phyloP scores from a whole-genome alignment of 257 asterid genomes.

The Fraxinus anomala region DNA sequence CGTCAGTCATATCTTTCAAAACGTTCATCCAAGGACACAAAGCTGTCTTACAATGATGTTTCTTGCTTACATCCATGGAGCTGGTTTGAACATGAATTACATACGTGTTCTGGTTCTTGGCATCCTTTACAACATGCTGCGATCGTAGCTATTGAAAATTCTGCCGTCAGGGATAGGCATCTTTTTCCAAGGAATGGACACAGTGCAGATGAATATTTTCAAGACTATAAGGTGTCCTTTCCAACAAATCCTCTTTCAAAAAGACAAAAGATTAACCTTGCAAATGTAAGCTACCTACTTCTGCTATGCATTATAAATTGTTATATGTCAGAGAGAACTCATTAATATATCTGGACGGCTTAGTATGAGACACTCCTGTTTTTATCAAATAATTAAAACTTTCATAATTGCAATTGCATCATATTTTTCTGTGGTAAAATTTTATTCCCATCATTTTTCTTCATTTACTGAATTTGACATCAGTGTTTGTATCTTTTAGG shows the following conservation, averaged over 20 bases:
- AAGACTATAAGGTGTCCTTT: slow-evolving; percentile 35
- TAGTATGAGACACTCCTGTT: too few relatives aligned
- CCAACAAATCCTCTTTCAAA: slow-evolving; percentile 49
- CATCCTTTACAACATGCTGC: slow-evolving; percentile 92
- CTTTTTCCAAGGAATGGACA: slow-evolving; percentile 51
- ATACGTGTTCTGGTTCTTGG: slow-evolving; percentile 42
- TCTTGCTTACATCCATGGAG: slow-evolving; percentile 76
- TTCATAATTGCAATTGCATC: too few relatives aligned
- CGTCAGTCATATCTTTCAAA: slow-evolving; percentile 19
- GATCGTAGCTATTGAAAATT: slow-evolving; percentile 66
- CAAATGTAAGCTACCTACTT: slow-evolving; percentile 8
- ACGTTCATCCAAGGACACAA: slow-evolving; percentile 27
- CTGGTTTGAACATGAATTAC: slow-evolving; percentile 55
- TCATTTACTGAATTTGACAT: too few relatives aligned
- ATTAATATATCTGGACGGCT: too few relatives aligned
- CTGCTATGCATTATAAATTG: too few relatives aligned
- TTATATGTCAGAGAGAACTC: too few relatives aligned
- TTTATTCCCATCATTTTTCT: too few relatives aligned
- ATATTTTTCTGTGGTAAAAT: too few relatives aligned
- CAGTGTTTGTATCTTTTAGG: too few relatives aligned
- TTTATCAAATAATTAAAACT: too few relatives aligned
- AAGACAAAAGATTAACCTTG: slow-evolving; percentile 49
- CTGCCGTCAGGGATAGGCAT: slow-evolving; percentile 71
- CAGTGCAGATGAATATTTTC: slow-evolving; percentile 31
- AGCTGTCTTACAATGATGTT: slow-evolving; percentile 33